These are phyloP conservation scores for Calocybe indica DNA, from an alignment of 768 basidiomycete species.

Conservation along the genomic window DNA sequence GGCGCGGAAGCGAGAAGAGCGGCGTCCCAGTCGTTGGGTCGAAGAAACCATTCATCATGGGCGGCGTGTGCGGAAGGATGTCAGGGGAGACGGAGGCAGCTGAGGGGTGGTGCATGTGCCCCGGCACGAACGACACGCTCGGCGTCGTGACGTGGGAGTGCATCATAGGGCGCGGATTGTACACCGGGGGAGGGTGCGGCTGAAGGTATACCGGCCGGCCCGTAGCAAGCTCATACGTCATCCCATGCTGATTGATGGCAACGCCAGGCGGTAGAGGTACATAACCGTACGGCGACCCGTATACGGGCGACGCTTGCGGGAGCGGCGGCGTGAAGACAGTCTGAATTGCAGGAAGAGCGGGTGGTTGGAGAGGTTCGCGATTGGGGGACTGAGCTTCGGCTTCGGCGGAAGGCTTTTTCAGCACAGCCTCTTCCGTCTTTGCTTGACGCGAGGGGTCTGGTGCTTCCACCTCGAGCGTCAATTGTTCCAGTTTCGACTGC, in stretches of 20 bases:
- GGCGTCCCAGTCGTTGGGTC: conserved; percentile 62
- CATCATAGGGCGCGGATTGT: conserved; percentile 61
- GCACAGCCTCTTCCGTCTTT: conserved; percentile 43
- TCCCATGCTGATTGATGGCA: conserved; percentile 66
- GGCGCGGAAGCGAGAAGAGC: conserved; percentile 71
- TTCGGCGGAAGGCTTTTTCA: conserved; percentile 30
- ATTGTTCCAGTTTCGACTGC: conserved; percentile 33
- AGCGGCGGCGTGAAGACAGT: conserved; percentile 37
- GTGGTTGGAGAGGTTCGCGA: conserved; percentile 15
- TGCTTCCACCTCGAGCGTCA: conserved; percentile 25
- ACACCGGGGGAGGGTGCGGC: conserved; percentile 45
- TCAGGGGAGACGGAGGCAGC: conserved; percentile 47
- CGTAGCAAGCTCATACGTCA: conserved; percentile 78
- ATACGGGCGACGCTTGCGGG: conserved; percentile 47
- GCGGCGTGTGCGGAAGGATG: conserved; percentile 56
- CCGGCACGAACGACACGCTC: conserved; percentile 46
- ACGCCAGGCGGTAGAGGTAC: conserved; percentile 67
- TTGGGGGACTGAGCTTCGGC: conserved; percentile 1
- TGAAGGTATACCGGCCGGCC: conserved; percentile 76
- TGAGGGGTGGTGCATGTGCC: conserved; percentile 58
- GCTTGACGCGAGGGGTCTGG: conserved; percentile 30
- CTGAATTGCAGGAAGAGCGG: conserved; percentile 34
- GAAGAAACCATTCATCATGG: conserved; percentile 49
- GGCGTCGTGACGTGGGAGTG: conserved; percentile 47
- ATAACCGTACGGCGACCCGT: conserved; percentile 64